These are phyloP conservation scores for Acanthamoeba royreba DNA, from an alignment of 208 protist species.

Conservation along the genomic window DNA sequence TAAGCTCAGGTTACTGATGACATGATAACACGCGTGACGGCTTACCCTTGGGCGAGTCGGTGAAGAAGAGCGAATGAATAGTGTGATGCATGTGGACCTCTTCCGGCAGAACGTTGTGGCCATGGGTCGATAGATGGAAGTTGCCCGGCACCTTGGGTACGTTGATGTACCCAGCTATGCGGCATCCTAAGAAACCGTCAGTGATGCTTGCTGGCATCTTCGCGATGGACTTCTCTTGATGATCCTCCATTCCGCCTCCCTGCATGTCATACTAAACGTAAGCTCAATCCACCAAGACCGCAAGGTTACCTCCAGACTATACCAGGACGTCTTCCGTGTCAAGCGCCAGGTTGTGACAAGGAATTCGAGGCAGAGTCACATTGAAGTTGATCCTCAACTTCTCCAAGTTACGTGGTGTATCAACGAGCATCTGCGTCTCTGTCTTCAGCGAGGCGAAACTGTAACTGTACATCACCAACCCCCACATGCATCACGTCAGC, in stretches of 20 bases:
- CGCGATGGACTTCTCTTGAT: background rate
- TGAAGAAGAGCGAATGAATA: constrained; percentile 19
- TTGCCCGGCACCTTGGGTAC: constrained; percentile 42
- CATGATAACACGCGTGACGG: too few species aligned
- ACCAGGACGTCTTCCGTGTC: constrained; percentile 30
- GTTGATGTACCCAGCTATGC: background rate
- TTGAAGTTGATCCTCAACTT: constrained; percentile 17
- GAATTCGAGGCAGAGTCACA: background rate
- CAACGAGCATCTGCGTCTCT: background rate
- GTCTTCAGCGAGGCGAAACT: background rate
- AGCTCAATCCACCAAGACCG: background rate
- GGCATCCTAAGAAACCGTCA: background rate
- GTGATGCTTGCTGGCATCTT: background rate
- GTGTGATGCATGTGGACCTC: constrained; percentile 2
- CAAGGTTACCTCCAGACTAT: background rate
- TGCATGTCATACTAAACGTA: too few species aligned
- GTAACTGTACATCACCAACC: background rate
- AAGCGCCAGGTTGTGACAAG: background rate
- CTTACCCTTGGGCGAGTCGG: background rate
- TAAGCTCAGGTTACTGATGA: too few species aligned
- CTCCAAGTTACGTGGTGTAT: background rate
- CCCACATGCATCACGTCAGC: background rate
- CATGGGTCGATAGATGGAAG: background rate
- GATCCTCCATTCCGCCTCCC: background rate
- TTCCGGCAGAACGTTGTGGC: background rate